Base-by-base conservation (phyloP, 2,329 filamentous ascomycete genomes). In the Neobulgaria alba region DNA sequence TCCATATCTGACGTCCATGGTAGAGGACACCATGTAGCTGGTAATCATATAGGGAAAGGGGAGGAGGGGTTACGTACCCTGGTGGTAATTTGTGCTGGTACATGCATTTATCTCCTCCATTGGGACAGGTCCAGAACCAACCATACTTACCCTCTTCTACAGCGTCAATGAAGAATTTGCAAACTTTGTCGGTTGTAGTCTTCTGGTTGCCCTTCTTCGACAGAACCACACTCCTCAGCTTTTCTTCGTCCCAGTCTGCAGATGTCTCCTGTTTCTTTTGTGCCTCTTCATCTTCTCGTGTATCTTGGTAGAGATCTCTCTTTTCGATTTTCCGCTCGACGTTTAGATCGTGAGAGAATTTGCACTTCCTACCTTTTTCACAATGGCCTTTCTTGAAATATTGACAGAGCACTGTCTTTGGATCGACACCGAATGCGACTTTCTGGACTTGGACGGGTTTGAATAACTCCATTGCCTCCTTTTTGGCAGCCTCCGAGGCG, bases 61-160 rank as follows among this genome's bases (percentile, higher is more conserved):
- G n/a, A n/a, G 8, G 43, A 18, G 20, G 20, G 9, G 31, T 18
- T 29, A 77, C 84, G 59, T 77, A 93, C 85, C 92, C 92, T 58
- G 89, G 85, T 55, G 93, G 92, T 56, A 98, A 73, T 57, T 85
- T 88, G 64, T 98, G 92, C 67, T 85, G 89, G 63, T 98, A 98
- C 82, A 92, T 96, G 83, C 92, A 98, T 66, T 95, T 86, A 61
- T 98, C 84, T 49, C 85, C 90, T 51, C 88, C 89, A 59, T 96
- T 96, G 34, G 92, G 92, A 74, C 92, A 98, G 45, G 79, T 73
- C 92, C 92, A 98, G 67, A 98, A 96, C 92, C 92, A 98, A 48
- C 92, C 92, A 58, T 98, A 98, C 66, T 96, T 98, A 57, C 88
- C 85, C 60, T 98, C 92, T 67, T 98, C 92, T 48, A 98, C 92